Base-by-base conservation (phyloP, 176 grass and related monocot genomes). In the Phragmites australis region DNA sequence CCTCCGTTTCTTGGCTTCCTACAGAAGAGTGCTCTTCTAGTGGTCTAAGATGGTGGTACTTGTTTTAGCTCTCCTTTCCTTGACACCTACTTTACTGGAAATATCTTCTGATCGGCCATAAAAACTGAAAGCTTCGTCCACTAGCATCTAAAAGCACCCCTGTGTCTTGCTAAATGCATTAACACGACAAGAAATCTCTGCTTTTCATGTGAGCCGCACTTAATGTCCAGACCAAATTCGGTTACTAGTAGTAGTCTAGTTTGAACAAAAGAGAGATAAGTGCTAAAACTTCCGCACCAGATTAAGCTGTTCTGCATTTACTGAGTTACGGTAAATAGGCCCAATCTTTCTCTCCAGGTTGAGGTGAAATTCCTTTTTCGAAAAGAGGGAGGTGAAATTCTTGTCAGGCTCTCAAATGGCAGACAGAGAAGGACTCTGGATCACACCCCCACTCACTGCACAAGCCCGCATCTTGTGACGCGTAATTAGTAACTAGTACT, bases 391-490 rank as follows among this genome's bases (percentile, higher is more conserved):
- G 68, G 65, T 81, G 31, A 67, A 70, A 21, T 81, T 70, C 18
- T 23, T 70, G 40, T 73, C 78, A 55, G 68, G 34, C 75, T 18
- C 68, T 78, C 51, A 61, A 74, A 80, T 39, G 60, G 56, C 41
- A 67, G 8, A 13, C 30, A 76, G 60, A 17, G 37, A 71, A 70
- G 30, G 22, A 66, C 62, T 70, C 29, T 67, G 37, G 8, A 68
- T 78, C 37, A 45, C n/a, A 69, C 49, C 23, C 78, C 60, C 45
- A 80, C 31, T 81, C 56, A 39, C 64, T 54, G 70, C 85, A 79
- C 74, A 57, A 37, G 43, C 43, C 58, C 55, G 55, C 30, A 51
- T 85, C 56, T 27, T 78, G 85, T 80, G 79, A 88, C 65, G 1
- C 6, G 79, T 74, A 13, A 69, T 68, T 39, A 44, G 41, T 63